Conservation (phyloP, 179 eudicot genomes). For the Vitellaria paradoxa region DNA sequence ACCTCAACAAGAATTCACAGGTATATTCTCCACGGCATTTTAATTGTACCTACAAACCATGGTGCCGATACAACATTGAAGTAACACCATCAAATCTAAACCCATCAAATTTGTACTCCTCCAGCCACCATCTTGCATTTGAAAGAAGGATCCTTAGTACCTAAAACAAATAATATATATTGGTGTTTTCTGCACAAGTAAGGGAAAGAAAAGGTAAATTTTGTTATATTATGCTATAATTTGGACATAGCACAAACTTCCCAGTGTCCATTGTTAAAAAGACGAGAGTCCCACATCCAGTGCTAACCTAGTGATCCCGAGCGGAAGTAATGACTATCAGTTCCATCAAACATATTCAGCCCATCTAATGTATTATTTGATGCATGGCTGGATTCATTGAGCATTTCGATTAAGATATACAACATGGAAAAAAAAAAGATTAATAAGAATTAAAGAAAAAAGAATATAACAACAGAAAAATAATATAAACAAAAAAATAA, state of each 20-base stretch:
- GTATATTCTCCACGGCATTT: not conserved
- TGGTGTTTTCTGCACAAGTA: not conserved
- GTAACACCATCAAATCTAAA: slow-evolving; percentile 99
- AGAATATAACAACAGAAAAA: not conserved
- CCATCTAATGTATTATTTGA: slow-evolving; percentile 91
- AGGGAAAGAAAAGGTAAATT: not conserved
- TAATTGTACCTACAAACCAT: slow-evolving; percentile 77
- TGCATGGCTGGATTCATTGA: slow-evolving; percentile 65
- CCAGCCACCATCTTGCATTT: slow-evolving; percentile 99
- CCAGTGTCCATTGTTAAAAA: slow-evolving; percentile 95
- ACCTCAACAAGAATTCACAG: not conserved
- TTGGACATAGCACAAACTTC: slow-evolving; percentile 51
- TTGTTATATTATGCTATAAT: not conserved
- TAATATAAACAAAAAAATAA: too few relatives aligned
- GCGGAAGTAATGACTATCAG: slow-evolving; percentile 96
- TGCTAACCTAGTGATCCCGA: slow-evolving; percentile 93
- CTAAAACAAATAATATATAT: slow-evolving; percentile 35
- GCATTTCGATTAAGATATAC: slow-evolving; percentile 16
- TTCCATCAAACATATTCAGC: slow-evolving; percentile 96
- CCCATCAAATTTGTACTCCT: slow-evolving; percentile 97
- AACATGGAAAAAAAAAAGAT: not conserved
- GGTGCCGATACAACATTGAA: slow-evolving; percentile 99
- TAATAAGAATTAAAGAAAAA: not conserved
- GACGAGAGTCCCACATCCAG: slow-evolving; percentile 99
- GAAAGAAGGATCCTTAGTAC: slow-evolving; percentile 92